Conservation (phyloP, 352 stramenopile species). For the Globisporangium camurandrum region DNA sequence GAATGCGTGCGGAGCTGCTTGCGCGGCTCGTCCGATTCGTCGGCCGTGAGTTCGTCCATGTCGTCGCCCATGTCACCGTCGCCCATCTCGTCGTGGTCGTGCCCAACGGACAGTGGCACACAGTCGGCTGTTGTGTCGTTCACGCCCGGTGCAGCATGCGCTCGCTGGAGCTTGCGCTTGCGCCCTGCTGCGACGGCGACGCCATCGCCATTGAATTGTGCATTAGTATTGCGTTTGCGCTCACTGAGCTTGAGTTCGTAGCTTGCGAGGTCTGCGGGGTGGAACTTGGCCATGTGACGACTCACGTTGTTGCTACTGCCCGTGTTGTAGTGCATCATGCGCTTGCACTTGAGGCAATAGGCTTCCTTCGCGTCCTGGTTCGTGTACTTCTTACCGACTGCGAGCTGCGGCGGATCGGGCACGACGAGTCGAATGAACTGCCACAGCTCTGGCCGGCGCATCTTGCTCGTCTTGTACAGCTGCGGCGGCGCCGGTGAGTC, state of each 20-base stretch:
- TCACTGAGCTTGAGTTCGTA: constrained; percentile 29
- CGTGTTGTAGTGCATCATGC: constrained; percentile 49
- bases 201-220: constrained; percentile 3
- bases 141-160: not conserved
- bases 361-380: constrained; percentile 48
- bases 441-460: constrained; percentile 45
- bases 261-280: constrained; percentile 26
- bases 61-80: constrained; percentile 9
- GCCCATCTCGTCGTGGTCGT: not conserved
- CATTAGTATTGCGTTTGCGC: constrained; percentile 3
- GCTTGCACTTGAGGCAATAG: constrained; percentile 50
- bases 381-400: constrained; percentile 32
- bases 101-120: too few relatives aligned
- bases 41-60: constrained; percentile 3
- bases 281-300: constrained; percentile 48
- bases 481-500: constrained; percentile 20
- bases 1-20: constrained; percentile 4
- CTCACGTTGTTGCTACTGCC: constrained; percentile 51
- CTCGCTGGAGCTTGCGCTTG: constrained; percentile 18
- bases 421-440: constrained; percentile 50
- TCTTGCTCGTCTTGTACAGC: constrained; percentile 52
- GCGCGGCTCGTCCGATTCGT: constrained; percentile 9
- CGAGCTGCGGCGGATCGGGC: constrained; percentile 31
- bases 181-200: constrained; percentile 11
- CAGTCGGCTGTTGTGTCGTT: too few relatives aligned